Percentiles rank a stretch among this genome's conserved stretches.
These are phyloP conservation scores for Leccinum truebloodii DNA, from an alignment of 768 basidiomycete species.

Conservation along the genomic window DNA sequence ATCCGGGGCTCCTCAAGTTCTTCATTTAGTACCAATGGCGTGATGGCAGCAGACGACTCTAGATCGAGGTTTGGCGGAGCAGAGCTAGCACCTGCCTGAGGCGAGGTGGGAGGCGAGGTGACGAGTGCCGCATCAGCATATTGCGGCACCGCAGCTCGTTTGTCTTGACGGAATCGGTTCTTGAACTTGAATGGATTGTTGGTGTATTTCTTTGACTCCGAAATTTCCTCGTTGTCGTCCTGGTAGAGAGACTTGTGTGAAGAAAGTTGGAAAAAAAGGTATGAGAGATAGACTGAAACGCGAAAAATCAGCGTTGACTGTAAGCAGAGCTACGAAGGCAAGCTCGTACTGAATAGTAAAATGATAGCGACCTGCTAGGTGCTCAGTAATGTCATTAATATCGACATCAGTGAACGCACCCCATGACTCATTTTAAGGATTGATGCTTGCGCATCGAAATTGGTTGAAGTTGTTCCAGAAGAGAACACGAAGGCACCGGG, in stretches of 20 bases:
- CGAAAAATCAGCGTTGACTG: constrained; percentile 2
- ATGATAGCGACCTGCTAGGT: constrained; percentile 65
- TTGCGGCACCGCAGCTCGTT: constrained; percentile 3
- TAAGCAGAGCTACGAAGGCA: background rate
- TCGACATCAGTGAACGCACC: constrained; percentile 39
- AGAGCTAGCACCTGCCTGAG: background rate
- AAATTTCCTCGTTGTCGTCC: constrained; percentile 40
- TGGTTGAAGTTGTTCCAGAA: constrained; percentile 27
- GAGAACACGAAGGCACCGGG: constrained; percentile 78
- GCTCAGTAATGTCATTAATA: constrained; percentile 7
- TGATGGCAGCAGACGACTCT: constrained; percentile 7
- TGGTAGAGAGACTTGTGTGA: constrained; percentile 76
- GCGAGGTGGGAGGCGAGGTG: constrained; percentile 3
- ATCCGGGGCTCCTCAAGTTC: constrained; percentile 49
- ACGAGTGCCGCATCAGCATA: constrained; percentile 10
- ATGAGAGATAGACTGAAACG: constrained; percentile 65
- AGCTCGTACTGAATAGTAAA: constrained; percentile 67
- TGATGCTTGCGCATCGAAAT: constrained; percentile 28
- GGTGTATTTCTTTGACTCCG: constrained; percentile 42
- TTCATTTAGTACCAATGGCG: constrained; percentile 13
- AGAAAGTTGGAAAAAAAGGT: constrained; percentile 77
- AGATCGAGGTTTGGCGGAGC: constrained; percentile 8
- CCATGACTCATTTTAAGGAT: constrained; percentile 78
- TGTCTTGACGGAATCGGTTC: constrained; percentile 20
- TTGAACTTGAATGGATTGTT: constrained; percentile 38